Conservation (phyloP, 768 basidiomycete species). For the Tulasnella sp. region DNA sequence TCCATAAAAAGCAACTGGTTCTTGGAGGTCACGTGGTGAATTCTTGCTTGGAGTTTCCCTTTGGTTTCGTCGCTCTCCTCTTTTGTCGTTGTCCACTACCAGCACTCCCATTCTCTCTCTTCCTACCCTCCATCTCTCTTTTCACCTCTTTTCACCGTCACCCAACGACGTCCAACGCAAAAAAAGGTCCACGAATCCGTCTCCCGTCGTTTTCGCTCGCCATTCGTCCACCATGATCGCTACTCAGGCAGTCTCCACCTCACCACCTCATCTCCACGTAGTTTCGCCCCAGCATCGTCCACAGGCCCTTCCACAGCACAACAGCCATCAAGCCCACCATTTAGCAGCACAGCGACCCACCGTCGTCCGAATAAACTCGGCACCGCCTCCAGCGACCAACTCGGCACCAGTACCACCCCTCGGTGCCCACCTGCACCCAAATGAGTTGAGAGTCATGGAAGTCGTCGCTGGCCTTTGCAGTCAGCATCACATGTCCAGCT, state of each 20-base stretch:
- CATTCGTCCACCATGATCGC: slow-evolving; percentile 1
- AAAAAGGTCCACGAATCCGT: neutral
- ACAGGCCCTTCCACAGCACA: slow-evolving; percentile 7
- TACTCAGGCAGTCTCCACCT: neutral
- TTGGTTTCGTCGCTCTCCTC: neutral
- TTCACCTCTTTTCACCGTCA: neutral
- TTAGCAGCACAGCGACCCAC: neutral
- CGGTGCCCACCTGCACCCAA: neutral
- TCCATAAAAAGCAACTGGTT: neutral
- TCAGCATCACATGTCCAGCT: slow-evolving; percentile 62
- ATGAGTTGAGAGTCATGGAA: neutral
- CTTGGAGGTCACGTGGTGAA: neutral
- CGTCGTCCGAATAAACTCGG: neutral
- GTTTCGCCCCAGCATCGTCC: neutral
- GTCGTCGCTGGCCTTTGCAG: slow-evolving; percentile 38
- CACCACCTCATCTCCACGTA: slow-evolving; percentile 1
- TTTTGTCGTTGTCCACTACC: neutral
- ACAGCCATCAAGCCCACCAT: neutral
- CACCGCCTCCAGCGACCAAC: neutral
- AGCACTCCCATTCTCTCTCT: neutral
- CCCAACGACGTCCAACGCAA: neutral
- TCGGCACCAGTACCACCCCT: neutral
- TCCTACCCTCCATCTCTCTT: neutral
- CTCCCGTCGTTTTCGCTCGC: neutral
- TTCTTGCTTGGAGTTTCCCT: neutral